These are phyloP conservation scores for Phytophthora podocarpi DNA, from an alignment of 352 stramenopile species.

Conservation along the genomic window DNA sequence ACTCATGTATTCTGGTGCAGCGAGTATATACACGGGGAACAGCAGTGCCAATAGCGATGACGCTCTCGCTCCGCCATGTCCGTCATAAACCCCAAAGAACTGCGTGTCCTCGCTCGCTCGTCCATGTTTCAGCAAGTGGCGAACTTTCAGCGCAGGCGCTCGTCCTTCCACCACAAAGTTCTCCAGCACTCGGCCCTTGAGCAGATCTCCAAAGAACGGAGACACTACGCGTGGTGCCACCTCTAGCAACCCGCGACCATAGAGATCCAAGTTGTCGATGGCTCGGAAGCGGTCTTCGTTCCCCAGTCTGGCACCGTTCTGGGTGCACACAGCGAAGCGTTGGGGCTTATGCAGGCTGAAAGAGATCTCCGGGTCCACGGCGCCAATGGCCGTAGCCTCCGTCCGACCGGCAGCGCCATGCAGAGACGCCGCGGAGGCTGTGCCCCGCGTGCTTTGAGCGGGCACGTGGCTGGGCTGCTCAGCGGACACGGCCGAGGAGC, in stretches of 20 bases:
- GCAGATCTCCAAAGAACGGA: constrained; percentile 35
- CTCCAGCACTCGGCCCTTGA: constrained; percentile 50
- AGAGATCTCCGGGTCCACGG: constrained; percentile 58
- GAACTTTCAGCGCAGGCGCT: constrained; percentile 44
- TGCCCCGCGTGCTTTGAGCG: neutral
- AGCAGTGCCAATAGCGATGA: constrained; percentile 69
- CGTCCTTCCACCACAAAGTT: constrained; percentile 43
- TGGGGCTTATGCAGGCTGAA: constrained; percentile 39
- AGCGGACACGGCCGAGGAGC: constrained; percentile 41
- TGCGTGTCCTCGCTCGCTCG: constrained; percentile 42
- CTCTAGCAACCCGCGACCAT: constrained; percentile 51
- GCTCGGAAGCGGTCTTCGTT: constrained; percentile 82
- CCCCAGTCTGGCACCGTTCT: constrained; percentile 43
- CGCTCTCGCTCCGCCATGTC: constrained; percentile 65
- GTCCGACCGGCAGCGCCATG: neutral
- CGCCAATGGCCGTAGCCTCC: constrained; percentile 24
- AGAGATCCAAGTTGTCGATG: constrained; percentile 73
- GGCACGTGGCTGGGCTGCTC: constrained; percentile 14
- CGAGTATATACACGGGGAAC: constrained; percentile 71
- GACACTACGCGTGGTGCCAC: constrained; percentile 31
- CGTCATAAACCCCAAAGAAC: constrained; percentile 82
- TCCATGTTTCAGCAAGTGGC: constrained; percentile 40
- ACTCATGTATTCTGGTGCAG: constrained; percentile 49
- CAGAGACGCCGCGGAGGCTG: constrained; percentile 11
- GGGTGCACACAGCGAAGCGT: constrained; percentile 47